Evolutionary conservation across 2,329 filamentous ascomycete species (phyloP).

Genomic region (Fonsecaea monophora): DNA sequence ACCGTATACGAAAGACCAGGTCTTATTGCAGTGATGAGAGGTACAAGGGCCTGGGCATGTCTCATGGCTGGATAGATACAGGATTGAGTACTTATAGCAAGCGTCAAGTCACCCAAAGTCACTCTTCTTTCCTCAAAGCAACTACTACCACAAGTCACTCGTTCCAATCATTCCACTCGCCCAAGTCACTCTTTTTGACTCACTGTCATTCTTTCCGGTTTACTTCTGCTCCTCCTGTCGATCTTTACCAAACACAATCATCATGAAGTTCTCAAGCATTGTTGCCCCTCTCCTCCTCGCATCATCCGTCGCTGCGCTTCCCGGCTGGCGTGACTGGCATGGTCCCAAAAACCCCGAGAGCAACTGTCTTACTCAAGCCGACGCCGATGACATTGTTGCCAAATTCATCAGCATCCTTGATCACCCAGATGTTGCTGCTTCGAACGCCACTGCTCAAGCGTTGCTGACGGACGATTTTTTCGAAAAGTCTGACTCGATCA

Average conservation of each 20-base stretch:
- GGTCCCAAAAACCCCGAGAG: background rate
- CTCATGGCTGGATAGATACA: background rate
- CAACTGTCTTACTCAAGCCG: constrained; percentile 27
- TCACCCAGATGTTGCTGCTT: constrained; percentile 25
- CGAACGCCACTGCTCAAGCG: constrained; percentile 33
- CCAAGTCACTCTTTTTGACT: constrained; percentile 12
- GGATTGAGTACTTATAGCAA: background rate
- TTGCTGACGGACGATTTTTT: constrained; percentile 31
- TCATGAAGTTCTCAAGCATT: constrained; percentile 30
- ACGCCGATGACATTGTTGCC: constrained; percentile 31
- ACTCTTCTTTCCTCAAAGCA: background rate
- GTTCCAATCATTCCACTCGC: background rate
- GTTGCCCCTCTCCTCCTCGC: constrained; percentile 24
- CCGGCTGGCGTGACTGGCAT: constrained; percentile 27
- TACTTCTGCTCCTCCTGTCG: background rate
- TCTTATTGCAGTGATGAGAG: constrained; percentile 1
- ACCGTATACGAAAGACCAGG: background rate
- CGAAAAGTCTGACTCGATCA: constrained; percentile 38
- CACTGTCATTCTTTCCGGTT: background rate
- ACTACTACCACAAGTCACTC: background rate
- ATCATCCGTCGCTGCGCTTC: constrained; percentile 16
- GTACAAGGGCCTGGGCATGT: constrained; percentile 5
- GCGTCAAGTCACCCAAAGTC: background rate
- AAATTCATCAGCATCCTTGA: constrained; percentile 35
- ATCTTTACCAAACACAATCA: constrained; percentile 2